Evolutionary conservation across 768 basidiomycete genomes (phyloP), one percentile per base, ranked within the genome.

Genomic region (Pisolithus tinctorius): DNA sequence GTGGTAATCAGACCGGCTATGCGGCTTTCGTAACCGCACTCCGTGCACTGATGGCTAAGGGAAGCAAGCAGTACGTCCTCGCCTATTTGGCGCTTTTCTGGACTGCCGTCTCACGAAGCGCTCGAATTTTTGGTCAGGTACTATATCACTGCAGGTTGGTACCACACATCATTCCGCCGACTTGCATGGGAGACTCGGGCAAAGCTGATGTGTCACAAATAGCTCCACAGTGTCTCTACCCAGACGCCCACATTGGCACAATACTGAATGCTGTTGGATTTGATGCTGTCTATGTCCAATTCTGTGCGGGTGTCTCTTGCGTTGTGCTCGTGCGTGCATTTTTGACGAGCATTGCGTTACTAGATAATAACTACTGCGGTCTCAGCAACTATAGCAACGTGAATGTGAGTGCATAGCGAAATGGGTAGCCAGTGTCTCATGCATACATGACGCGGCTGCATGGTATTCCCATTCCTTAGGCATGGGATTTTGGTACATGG

Each of bases 241-340:
- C 77, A 0, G 77, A 79, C 57, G 68, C 75, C 4, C 69, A 70
- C 44, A 59, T 78, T 4, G 72, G 74, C 6, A 59, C 69, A 1
- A 70, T 74, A 41, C 57, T 78, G 56, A 71, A 72, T 56, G 61
- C 58, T 0, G 74, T 74, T 27, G 64, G 58, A 1, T 78, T 79
- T 49, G 77, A 79, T 53, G 77, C 75, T 3, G 64, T 78, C 47
- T 78, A 75, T 39, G 78, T 78, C 23, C 77, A 78, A 55, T 77
- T 78, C 63, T 78, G 77, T 57, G 45, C 11, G 53, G 45, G 50
- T 52, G 16, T 1, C 11, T 1, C n/a, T 13, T 47, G 6, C 37
- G 29, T 31, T 6, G 26, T 2, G 10, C 26, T 26, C 27, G 7
- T 11, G 3, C 13, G n/a, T n/a, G 51, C 52, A 7, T 23, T 10